phyloP scores from a whole-genome alignment of 1,284 basidiomycete genomes.

The Ceratobasidium sp. region DNA sequence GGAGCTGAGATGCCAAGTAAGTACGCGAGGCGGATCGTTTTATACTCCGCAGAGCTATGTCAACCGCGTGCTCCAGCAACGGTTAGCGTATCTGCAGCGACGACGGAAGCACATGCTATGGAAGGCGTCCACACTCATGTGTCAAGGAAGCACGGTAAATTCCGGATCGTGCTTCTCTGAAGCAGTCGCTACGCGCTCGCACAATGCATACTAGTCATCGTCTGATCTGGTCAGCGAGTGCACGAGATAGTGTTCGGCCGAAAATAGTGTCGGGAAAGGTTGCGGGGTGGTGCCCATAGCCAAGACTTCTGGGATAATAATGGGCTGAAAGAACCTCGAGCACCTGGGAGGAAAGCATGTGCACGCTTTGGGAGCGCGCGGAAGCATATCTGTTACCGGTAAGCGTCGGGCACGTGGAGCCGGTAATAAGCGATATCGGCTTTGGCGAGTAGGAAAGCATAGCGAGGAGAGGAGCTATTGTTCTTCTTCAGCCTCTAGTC shows the following conservation, averaged over 20 bases:
- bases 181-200: background rate
- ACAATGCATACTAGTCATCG: too few relatives aligned
- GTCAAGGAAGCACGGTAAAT: conserved; percentile 2
- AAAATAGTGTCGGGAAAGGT: background rate
- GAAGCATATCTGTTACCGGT: background rate
- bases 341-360: conserved; percentile 11
- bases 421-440: background rate
- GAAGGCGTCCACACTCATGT: background rate
- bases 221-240: background rate
- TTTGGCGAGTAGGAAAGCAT: background rate
- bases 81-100: background rate
- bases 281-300: conserved; percentile 1
- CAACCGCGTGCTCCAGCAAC: conserved; percentile 4
- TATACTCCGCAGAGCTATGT: conserved; percentile 4
- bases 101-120: conserved; percentile 15
- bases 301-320: conserved; percentile 24
- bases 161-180: background rate
- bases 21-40: background rate
- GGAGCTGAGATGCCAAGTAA: background rate
- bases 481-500: background rate
- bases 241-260: too few relatives aligned
- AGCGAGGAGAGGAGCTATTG: background rate
- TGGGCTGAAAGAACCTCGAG: background rate
- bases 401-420: background rate
- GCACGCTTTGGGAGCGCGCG: conserved; percentile 6